Evolutionary conservation across 129 eudicot genomes (phyloP), one percentile per base, ranked within the genome.

Genomic region (Scalesia atractyloides): DNA sequence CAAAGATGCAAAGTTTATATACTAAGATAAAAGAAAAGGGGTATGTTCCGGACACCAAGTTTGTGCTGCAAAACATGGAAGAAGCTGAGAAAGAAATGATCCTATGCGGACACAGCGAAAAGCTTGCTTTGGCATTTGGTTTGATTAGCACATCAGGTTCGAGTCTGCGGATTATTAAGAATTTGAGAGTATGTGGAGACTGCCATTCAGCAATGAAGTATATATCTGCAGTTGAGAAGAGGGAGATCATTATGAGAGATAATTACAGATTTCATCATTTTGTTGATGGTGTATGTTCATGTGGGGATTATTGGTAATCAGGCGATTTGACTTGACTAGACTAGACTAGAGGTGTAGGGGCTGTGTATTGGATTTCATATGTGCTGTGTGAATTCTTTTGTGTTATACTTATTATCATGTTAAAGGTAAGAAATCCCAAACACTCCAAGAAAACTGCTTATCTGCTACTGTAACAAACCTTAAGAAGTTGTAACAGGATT

Each of bases 271-370:
- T 80, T 71, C 87, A 84, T 50, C 87, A 80, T 36, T 80, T 84
- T 72, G 78, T 74, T 41, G 70, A 67, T 66, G 88, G 88, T 71
- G 76, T 41, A n/a, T 84, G 87, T 53, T 79, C 87, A 13, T 83
- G 87, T 71, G 70, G 80, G 14, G 87, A 83, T 48, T 83, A 79
- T 75, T 83, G 87, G 87, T 83, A 43, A 75, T 72, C 67, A 30
- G 34, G 34, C 34, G 34, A 30, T 30, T 30, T 30, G 34, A 30
- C 34, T 30, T 2, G 34, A 30, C 34, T 30, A 30, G 34, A 30
- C 30, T 24, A 24, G 2, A 24, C 30, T 24, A 24, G 30, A 24
- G 30, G 30, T 24, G n/a, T n/a, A n/a, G 34, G 34, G 34, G 34
- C 34, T 30, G 34, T 2, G 34, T 30, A 30, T 24, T 24, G 26